A percentile compares a stretch with the other conserved stretches of the same genome.
Conservation (phyloP, 176 grass and related monocot genomes). For the Oryza officinalis region DNA sequence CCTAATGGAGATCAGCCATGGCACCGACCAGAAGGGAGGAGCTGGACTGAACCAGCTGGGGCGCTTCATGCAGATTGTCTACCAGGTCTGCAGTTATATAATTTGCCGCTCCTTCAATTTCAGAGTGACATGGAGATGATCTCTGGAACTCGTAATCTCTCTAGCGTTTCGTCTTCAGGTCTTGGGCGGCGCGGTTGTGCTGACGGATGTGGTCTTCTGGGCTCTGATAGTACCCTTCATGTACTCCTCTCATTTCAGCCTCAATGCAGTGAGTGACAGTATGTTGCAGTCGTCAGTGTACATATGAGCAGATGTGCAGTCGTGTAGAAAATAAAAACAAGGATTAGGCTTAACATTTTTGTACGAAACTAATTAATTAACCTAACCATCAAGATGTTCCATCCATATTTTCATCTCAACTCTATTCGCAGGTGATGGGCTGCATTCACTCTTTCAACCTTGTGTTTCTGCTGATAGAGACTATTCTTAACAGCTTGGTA, state of each 20-base stretch:
- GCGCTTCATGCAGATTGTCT: conserved; percentile 35
- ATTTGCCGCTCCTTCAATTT: background rate
- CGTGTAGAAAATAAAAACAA: background rate
- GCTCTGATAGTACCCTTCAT: conserved; percentile 48
- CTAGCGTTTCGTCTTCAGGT: conserved; percentile 8
- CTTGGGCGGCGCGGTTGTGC: conserved; percentile 43
- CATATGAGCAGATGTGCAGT: background rate
- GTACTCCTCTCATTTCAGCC: conserved; percentile 37
- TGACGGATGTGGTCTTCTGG: conserved; percentile 71
- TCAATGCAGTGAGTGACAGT: conserved; percentile 52
- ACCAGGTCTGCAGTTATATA: conserved; percentile 35
- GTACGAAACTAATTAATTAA: too few species aligned
- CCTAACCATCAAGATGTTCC: background rate
- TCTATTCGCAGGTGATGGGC: conserved; percentile 42
- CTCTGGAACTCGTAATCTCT: background rate
- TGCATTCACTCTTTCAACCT: conserved; percentile 59
- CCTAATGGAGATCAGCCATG: background rate
- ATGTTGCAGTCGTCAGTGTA: background rate
- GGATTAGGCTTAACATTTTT: too few species aligned
- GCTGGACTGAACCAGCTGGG: conserved; percentile 1
- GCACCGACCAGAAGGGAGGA: background rate
- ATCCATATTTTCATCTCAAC: background rate
- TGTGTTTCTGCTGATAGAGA: conserved; percentile 52
- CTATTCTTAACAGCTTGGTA: conserved; percentile 53
- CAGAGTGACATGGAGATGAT: background rate